phyloP scores from a whole-genome alignment of 2,329 filamentous ascomycete species.

The Talaromyces sp. region DNA sequence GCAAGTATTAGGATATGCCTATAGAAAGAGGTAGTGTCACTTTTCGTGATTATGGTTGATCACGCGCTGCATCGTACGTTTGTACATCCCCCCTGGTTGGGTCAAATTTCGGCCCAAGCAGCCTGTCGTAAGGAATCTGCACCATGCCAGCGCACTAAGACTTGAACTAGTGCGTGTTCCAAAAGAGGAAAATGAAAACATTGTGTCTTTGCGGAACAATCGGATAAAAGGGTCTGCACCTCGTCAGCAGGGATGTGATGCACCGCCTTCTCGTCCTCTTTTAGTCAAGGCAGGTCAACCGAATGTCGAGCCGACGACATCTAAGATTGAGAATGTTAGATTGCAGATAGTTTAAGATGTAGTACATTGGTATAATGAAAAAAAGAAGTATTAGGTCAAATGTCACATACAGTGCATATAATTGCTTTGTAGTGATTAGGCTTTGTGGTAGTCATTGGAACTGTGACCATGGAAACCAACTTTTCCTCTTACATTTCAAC shows the following conservation, averaged over 20 bases:
- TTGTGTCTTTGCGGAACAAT: neutral
- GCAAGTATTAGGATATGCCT: neutral
- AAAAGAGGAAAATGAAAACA: neutral
- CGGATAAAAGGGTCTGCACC: neutral
- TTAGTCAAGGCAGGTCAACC: neutral
- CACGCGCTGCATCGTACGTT: neutral
- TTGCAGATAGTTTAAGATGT: neutral
- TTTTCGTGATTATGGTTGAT: neutral
- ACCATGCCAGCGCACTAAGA: neutral
- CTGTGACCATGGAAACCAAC: too few species aligned
- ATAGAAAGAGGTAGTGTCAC: neutral
- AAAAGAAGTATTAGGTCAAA: neutral
- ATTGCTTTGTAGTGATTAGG: too few species aligned
- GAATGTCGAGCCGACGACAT: neutral
- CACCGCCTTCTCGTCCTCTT: neutral
- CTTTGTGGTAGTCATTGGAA: too few species aligned
- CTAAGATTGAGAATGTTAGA: neutral
- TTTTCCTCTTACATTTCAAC: neutral
- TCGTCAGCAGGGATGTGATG: neutral
- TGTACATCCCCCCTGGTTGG: neutral
- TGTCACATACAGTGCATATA: too few species aligned
- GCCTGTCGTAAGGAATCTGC: neutral
- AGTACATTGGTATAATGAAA: neutral
- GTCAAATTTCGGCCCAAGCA: neutral
- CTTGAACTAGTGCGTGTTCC: neutral